These are phyloP conservation scores for Paragyromitra xinjiangensis DNA, from an alignment of 495 filamentous ascomycete species.

Conservation along the genomic window DNA sequence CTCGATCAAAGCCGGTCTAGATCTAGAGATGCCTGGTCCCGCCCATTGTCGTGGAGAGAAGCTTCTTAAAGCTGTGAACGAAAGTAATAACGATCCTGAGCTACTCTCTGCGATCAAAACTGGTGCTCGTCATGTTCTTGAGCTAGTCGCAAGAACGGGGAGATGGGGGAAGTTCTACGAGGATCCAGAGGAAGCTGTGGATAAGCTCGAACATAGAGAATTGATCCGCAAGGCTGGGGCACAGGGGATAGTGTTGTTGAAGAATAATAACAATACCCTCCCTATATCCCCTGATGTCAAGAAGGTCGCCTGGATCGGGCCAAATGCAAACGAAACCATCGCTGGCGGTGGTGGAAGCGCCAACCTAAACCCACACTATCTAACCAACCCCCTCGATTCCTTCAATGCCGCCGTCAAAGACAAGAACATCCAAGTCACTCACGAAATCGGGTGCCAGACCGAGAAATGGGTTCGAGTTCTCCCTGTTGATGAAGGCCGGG, in stretches of 20 bases:
- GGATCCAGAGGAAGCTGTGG: conserved; percentile 61
- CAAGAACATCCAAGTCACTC: conserved; percentile 60
- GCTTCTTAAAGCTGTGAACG: conserved; percentile 68
- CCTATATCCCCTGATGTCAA: conserved; percentile 70
- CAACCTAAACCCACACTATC: conserved; percentile 77
- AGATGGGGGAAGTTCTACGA: conserved; percentile 68
- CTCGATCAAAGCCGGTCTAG: conserved; percentile 66
- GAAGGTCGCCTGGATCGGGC: conserved; percentile 78
- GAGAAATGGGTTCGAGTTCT: conserved; percentile 72
- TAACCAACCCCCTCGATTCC: conserved; percentile 67
- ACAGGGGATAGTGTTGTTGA: conserved; percentile 69
- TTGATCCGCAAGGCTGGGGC: conserved; percentile 65
- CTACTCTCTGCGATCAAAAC: conserved; percentile 63
- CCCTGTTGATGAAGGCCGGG: conserved; percentile 62
- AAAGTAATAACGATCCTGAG: conserved; percentile 63
- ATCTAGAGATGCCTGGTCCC: conserved; percentile 71
- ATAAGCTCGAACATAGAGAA: conserved; percentile 63
- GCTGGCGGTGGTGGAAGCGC: conserved; percentile 84
- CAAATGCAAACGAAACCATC: conserved; percentile 78
- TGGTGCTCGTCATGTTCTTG: conserved; percentile 71
- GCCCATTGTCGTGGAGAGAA: conserved; percentile 67
- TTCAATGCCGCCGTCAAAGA: conserved; percentile 60
- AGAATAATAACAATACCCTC: conserved; percentile 71
- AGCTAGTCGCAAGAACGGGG: conserved; percentile 71
- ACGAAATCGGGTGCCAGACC: conserved; percentile 67